Evolutionary conservation across 352 stramenopile species (phyloP), one percentile per base, ranked within the genome.

Genomic region (Globisporangium canariense): DNA sequence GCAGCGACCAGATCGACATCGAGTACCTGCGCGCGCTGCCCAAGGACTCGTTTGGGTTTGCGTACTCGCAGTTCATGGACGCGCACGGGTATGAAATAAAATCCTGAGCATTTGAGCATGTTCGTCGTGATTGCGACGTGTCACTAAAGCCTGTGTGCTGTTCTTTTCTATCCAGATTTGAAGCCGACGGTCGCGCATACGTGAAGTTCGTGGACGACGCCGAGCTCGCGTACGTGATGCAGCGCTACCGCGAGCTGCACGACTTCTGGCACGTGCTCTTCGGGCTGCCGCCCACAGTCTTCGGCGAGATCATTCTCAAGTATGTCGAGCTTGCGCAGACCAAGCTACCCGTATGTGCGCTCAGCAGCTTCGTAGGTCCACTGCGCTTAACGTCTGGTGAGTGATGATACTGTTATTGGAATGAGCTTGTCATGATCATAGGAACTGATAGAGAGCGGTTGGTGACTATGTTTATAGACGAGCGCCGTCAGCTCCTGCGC

Each of bases 251-350:
- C 52, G 93, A 98, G 75, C 71, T 78, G 45, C 97, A 99, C 71
- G 97, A 99, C 77, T 98, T 98, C 72, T 98, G 91, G 90, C 97
- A 99, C 82, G 94, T 90, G 57, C 78, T 99, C 13, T 98, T 91
- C 47, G 91, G 77, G 5, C 71, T 99, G 30, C 97, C 97, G 22
- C 94, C 97, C 13, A 98, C 93, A 6, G 92, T 99, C 1, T 75
- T 98, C 63, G 97, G 96, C 52, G 97, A 99, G 77, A 86, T 99
- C 65, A 90, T 85, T 28, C 85, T 99, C 49, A 99, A 99, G 74
- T 98, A 95, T 79, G 88, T 99, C 38, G 97, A 99, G 77, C 81
- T 99, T 60, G 89, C 97, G 54, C 97, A 99, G 73, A 99, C 95
- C 1, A 88, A 90, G 36, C 76, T 99, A 53, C 97, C 97, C 1